Conservation (phyloP, 129 eudicot species). For the Flaveria sonorensis region DNA sequence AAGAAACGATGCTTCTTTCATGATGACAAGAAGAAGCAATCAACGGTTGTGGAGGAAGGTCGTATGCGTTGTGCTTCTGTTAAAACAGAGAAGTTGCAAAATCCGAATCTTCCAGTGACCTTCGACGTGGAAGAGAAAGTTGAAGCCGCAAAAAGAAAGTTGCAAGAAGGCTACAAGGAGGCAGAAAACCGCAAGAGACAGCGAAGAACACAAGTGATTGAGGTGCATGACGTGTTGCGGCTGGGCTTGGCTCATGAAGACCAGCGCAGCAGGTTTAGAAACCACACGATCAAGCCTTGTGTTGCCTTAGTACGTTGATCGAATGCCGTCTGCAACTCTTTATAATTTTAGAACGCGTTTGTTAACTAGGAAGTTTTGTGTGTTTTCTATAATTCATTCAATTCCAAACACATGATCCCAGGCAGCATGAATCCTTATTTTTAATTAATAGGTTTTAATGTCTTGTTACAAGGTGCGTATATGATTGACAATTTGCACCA, state of each 20-base stretch:
- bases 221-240: neutral
- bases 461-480: too few relatives aligned
- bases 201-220: conserved; percentile 9
- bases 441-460: too few relatives aligned
- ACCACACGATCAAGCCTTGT: neutral
- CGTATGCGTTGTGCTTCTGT: neutral
- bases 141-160: conserved; percentile 13
- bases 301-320: neutral
- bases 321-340: too few relatives aligned
- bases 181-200: neutral
- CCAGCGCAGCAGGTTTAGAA: neutral
- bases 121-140: neutral
- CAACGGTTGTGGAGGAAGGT: neutral
- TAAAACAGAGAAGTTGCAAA: neutral
- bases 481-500: too few relatives aligned
- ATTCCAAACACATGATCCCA: too few relatives aligned
- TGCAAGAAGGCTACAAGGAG: neutral
- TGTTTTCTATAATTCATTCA: too few relatives aligned
- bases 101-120: neutral
- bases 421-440: too few relatives aligned
- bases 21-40: neutral
- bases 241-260: neutral
- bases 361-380: too few relatives aligned
- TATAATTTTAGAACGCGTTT: too few relatives aligned
- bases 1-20: too few relatives aligned